Evolutionary conservation across 208 protist genomes (phyloP).

Genomic region (Acanthamoeba culbertsoni): DNA sequence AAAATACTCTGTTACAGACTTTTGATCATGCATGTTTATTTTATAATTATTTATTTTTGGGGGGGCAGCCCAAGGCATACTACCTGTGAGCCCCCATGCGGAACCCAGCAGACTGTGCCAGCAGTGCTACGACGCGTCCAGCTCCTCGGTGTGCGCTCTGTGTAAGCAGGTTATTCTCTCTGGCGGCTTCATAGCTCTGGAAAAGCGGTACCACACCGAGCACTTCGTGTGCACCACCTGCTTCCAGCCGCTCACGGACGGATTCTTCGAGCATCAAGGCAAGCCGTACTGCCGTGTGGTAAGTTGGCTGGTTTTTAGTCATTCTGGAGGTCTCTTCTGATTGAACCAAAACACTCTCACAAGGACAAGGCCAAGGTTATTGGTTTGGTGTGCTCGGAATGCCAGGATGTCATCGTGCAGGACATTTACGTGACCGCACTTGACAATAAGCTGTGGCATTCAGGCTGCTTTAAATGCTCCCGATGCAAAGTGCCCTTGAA

Average conservation of each 20-base stretch:
- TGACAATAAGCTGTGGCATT: not conserved
- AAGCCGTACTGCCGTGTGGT: not conserved
- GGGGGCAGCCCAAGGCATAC: not conserved
- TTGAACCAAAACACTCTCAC: not conserved
- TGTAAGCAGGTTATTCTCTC: not conserved
- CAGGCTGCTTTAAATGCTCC: not conserved
- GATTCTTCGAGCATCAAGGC: not conserved
- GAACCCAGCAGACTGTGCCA: not conserved
- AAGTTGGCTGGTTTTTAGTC: not conserved
- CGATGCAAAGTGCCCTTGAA: not conserved
- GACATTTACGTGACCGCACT: not conserved
- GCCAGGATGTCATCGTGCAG: not conserved
- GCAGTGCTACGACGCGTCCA: not conserved
- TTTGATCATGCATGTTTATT: too few relatives aligned
- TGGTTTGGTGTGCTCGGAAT: not conserved
- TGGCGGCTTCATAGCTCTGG: not conserved
- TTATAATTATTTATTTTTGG: too few relatives aligned
- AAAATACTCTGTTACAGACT: too few relatives aligned
- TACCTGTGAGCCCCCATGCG: not conserved
- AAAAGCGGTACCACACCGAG: not conserved
- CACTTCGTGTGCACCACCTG: not conserved
- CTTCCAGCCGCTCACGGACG: not conserved
- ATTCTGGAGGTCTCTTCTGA: not conserved
- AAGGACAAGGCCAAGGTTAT: not conserved
- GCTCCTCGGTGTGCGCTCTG: not conserved